Conservation (phyloP, 345 rosid genomes). For the Salix purpurea region DNA sequence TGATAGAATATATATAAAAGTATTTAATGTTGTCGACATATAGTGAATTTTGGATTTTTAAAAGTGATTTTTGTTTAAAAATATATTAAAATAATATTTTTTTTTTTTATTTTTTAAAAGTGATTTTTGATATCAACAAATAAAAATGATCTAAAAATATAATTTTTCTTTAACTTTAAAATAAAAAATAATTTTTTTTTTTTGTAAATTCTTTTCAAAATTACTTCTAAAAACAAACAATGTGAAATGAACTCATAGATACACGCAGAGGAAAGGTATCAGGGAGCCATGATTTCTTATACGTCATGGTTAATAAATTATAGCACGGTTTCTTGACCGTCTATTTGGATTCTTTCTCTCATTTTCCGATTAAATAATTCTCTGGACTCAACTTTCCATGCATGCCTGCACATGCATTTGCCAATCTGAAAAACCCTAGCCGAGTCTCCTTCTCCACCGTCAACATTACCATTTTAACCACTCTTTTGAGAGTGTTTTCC, state of each 20-base stretch:
- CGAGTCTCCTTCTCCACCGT: constrained; percentile 21
- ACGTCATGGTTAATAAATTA: constrained; percentile 52
- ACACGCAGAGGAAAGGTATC: not conserved
- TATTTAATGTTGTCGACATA: not conserved
- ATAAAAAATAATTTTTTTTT: too few relatives aligned
- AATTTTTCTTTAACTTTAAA: too few relatives aligned
- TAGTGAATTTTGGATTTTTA: too few relatives aligned
- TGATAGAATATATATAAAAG: not conserved
- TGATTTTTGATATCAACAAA: too few relatives aligned
- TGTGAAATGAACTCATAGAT: not conserved
- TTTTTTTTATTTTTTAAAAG: too few relatives aligned
- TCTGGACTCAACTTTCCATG: constrained; percentile 62
- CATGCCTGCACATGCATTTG: constrained; percentile 61
- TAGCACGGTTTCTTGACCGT: constrained; percentile 63
- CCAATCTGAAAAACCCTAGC: constrained; percentile 34
- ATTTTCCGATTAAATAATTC: not conserved
- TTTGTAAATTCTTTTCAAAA: too few relatives aligned
- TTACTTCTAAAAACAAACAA: too few relatives aligned
- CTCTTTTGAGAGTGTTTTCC: constrained; percentile 18
- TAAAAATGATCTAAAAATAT: too few relatives aligned
- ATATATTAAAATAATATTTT: too few relatives aligned
- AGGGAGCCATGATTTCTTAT: constrained; percentile 54
- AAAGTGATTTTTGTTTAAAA: too few relatives aligned
- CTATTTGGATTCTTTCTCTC: constrained; percentile 43
- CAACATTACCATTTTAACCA: constrained; percentile 43